Evolutionary conservation across 1,284 basidiomycete genomes (phyloP).

Genomic region (Cutaneotrichosporon mucoides): DNA sequence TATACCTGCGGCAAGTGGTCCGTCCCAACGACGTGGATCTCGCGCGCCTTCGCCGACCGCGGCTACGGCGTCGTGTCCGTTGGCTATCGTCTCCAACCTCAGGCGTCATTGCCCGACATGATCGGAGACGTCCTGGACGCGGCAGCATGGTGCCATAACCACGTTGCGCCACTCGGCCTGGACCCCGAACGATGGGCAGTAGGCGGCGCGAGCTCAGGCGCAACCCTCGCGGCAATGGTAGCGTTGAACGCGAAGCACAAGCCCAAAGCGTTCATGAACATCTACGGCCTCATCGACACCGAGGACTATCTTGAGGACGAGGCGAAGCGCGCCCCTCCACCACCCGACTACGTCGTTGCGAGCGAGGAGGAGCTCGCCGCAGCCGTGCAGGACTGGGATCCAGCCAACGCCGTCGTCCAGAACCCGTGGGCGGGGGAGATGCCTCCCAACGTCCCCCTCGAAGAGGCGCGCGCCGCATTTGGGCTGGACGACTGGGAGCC

Average conservation of each 20-base stretch:
- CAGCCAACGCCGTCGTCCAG: constrained; percentile 1
- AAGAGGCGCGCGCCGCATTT: constrained; percentile 4
- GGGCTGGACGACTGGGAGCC: constrained; percentile 12
- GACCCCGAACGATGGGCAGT: constrained; percentile 24
- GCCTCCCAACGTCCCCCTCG: constrained; percentile 10
- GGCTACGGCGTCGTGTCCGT: constrained; percentile 34
- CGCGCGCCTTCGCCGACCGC: constrained; percentile 19
- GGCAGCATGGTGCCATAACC: constrained; percentile 17
- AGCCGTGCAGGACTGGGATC: neutral
- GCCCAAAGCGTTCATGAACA: constrained; percentile 9
- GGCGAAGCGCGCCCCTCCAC: neutral
- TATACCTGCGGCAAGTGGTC: constrained; percentile 20
- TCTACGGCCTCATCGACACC: constrained; percentile 17
- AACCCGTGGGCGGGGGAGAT: constrained; percentile 14
- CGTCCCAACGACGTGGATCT: constrained; percentile 24
- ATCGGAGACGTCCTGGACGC: constrained; percentile 26
- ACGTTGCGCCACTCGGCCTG: constrained; percentile 18
- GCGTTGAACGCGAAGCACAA: neutral
- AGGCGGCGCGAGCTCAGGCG: constrained; percentile 21
- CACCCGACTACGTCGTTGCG: constrained; percentile 1
- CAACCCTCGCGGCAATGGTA: constrained; percentile 8
- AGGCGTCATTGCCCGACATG: constrained; percentile 25
- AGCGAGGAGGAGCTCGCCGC: constrained; percentile 7
- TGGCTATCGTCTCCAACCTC: constrained; percentile 31
- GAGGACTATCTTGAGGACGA: constrained; percentile 8